Conservation (phyloP, 805 yeast species). For the Starmerella etchellsii region DNA sequence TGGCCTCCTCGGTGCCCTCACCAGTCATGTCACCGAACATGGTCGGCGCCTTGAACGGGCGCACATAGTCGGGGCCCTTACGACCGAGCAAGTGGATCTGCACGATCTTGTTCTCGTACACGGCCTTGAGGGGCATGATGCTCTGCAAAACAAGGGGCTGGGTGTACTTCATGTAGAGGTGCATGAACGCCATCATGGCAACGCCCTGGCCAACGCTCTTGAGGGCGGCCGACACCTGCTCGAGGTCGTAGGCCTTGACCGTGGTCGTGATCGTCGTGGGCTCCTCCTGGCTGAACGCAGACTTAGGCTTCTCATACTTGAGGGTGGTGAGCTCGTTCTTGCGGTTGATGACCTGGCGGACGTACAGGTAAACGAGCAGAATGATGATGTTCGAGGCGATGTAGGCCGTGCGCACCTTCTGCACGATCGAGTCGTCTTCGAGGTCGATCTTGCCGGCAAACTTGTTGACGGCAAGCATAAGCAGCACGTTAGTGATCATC, state of each 20-base stretch:
- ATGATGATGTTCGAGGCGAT: constrained; percentile 52
- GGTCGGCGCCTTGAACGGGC: constrained; percentile 88
- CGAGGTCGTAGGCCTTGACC: constrained; percentile 87
- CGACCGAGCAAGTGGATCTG: constrained; percentile 77
- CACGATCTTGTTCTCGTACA: constrained; percentile 79
- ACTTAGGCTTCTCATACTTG: constrained; percentile 77
- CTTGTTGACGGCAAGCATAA: constrained; percentile 96
- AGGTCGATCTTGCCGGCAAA: constrained; percentile 77
- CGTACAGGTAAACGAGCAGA: constrained; percentile 50
- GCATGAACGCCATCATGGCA: constrained; percentile 98
- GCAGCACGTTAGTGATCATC: constrained; percentile 66
- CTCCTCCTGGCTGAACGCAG: constrained; percentile 64
- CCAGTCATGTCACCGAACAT: constrained; percentile 48
- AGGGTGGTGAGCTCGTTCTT: constrained; percentile 81
- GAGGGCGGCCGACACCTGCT: constrained; percentile 67
- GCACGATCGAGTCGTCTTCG: constrained; percentile 63
- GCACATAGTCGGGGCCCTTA: constrained; percentile 68
- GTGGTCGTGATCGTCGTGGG: constrained; percentile 65
- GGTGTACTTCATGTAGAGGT: constrained; percentile 90
- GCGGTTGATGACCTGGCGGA: constrained; percentile 45
- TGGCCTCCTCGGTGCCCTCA: constrained; percentile 71
- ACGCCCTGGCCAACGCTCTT: constrained; percentile 76
- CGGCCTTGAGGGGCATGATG: constrained; percentile 77
- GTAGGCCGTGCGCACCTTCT: constrained; percentile 67
- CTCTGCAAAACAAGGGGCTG: constrained; percentile 94